phyloP scores from a whole-genome alignment of 108 stramenopile species.

The Cyclotella sp. region DNA sequence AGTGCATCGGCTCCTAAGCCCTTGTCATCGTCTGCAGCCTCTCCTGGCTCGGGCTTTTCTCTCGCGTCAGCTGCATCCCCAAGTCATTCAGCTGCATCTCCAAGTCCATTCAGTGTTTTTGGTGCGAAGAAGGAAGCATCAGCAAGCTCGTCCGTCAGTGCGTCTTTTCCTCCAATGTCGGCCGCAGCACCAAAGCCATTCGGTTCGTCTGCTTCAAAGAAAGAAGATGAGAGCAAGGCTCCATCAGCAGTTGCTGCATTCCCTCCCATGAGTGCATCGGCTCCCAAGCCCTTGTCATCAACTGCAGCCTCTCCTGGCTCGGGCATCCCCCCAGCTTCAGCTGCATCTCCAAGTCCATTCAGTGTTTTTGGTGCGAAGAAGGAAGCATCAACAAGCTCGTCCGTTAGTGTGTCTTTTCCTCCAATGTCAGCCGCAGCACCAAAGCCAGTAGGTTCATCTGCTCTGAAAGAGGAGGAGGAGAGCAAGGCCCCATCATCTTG shows the following conservation, averaged over 20 bases:
- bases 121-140: slow-evolving; percentile 16
- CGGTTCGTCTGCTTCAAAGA: slow-evolving; percentile 1
- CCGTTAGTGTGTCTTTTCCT: slow-evolving; percentile 16
- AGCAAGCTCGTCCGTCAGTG: background rate
- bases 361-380: slow-evolving; percentile 3
- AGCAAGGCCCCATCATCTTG: too few relatives aligned
- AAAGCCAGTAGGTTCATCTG: slow-evolving; percentile 38
- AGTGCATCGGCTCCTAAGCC: slow-evolving; percentile 3
- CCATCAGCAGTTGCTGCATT: slow-evolving; percentile 24
- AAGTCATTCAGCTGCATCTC: slow-evolving; percentile 54
- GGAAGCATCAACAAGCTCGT: background rate
- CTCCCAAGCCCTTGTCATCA: background rate
- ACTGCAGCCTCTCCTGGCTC: background rate
- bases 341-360: slow-evolving; percentile 49
- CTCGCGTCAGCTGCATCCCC: slow-evolving; percentile 44
- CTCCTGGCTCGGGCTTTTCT: background rate
- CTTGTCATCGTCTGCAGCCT: background rate
- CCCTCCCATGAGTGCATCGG: slow-evolving; percentile 53
- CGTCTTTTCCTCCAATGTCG: slow-evolving; percentile 51
- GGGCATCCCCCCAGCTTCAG: slow-evolving; percentile 1
- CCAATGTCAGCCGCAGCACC: slow-evolving; percentile 53
- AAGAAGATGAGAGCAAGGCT: background rate
- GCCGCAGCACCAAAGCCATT: slow-evolving; percentile 50
- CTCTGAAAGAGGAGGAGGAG: too few relatives aligned
- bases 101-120: slow-evolving; percentile 20